Base-by-base conservation (phyloP, 2,329 filamentous ascomycete species). In the Colletotrichum sp. region DNA sequence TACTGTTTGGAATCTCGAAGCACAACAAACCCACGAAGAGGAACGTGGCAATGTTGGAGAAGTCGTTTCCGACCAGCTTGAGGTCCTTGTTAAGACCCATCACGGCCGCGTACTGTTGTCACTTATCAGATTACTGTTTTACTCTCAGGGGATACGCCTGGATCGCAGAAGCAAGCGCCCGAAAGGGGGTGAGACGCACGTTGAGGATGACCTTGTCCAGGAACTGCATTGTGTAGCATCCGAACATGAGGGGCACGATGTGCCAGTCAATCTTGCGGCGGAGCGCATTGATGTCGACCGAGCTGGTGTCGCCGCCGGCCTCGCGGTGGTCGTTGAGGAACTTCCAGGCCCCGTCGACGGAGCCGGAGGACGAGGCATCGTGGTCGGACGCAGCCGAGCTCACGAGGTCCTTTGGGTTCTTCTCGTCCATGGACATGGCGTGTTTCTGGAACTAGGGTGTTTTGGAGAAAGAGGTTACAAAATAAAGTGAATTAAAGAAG, bases 121-220 rank as follows among this genome's bases (percentile, higher is more conserved):
- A 66, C 72, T 72, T 28, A 77, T 52, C 56, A 66, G 15, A 32
- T 70, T 18, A 55, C 28, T 43, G 39, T 13, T 32, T 32, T 10
- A 27, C 34, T 48, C 18, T 25, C 6, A 58, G 58, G 18, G 28
- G 27, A 16, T 28, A 8, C 13, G 8, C 12, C 30, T 8, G 22
- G 32, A 22, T 9, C 15, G 30, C 15, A 34, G 39, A 74, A 43
- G 18, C 18, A 70, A 12, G 30, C 13, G 52, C 8, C 30, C 61
- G 25, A 48, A 34, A 16, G 28, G 32, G 66, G 34, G 36, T 9
- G 43, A 39, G 18, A 84, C 88, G 80, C 67, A 92, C 90, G 79
- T 93, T 93, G 60, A 93, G 87, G 32, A 91, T 87, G 75, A 92
- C 89, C 83, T 93, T 93, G 84, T 93, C 91, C 60, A 93, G 84